Evolutionary conservation across 768 basidiomycete genomes (phyloP), one percentile per base, ranked within the genome.

Genomic region (Peribolospora kevripleyi): DNA sequence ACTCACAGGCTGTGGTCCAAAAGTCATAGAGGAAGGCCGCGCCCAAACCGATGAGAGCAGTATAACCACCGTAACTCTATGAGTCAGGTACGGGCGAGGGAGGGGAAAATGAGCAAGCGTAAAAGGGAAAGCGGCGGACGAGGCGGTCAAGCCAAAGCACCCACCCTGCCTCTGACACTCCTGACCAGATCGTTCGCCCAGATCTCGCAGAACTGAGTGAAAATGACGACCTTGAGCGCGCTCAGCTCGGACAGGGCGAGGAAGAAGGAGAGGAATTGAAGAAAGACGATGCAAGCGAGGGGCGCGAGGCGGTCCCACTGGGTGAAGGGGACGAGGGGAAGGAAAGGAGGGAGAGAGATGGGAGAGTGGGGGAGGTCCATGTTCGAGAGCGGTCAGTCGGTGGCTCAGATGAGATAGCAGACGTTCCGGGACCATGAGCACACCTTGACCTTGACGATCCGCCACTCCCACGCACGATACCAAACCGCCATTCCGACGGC

Each of bases 191-290:
- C 52, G 6, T 60, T 58, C 6, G 58, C 46, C 62, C 62, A 63
- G 0, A 63, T 40, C 8, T 61, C 41, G 0, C 58, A 49, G 36
- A 58, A 60, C 11, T 61, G 52, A 13, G 62, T 55, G 38, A 63
- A 54, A 53, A 61, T 54, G 46, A 60, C 36, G 48, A 61, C 56
- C 3, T 61, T 63, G 59, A 61, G 3, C 0, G 55, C 55, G 25
- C 45, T 41, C 37, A 59, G 14, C 4, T 42, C 42, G 4, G 53
- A 50, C 37, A 61, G 42, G 7, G 48, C 43, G 4, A 59, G 55
- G 5, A 59, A 10, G 7, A 53, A 53, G 11, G 55, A 54, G 4
- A 60, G 42, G 3, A 46, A 50, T 36, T 61, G 58, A 2, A 38
- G 25, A 4, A 40, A 42, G 48, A 54, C 43, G 25, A 50, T 4